These are phyloP conservation scores for Aspergillus aculeatus DNA, from an alignment of 2,329 filamentous ascomycete genomes.

Conservation along the genomic window DNA sequence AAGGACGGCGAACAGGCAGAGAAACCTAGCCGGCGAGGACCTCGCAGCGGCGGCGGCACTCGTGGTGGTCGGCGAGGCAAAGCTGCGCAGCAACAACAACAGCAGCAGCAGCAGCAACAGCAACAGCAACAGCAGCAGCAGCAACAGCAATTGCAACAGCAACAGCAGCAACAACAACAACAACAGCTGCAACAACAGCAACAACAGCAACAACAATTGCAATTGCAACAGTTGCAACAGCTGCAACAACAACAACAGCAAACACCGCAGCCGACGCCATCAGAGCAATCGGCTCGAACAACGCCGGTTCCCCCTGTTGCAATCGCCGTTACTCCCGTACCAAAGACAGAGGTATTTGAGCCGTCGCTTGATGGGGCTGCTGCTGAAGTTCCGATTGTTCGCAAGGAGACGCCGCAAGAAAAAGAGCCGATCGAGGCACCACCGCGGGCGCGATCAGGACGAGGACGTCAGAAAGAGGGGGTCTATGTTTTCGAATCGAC, in stretches of 20 bases:
- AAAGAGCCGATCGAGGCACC: conserved; percentile 24
- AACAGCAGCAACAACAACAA: conserved; percentile 22
- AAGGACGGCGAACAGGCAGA: conserved; percentile 39
- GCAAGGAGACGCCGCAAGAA: conserved; percentile 29
- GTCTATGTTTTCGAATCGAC: conserved; percentile 38
- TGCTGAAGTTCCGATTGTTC: conserved; percentile 18
- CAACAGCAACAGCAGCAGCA: conserved; percentile 17
- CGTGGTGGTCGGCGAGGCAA: conserved; percentile 38
- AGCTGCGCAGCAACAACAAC: conserved; percentile 30
- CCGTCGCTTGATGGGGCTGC: conserved; percentile 17
- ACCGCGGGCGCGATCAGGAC: conserved; percentile 28
- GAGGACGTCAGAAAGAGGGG: conserved; percentile 34
- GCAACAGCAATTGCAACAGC: conserved; percentile 19
- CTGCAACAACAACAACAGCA: conserved; percentile 15
- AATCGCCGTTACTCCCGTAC: conserved; percentile 23
- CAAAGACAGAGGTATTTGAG: conserved; percentile 29
- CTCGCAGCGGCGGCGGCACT: conserved; percentile 31
- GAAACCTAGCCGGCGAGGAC: conserved; percentile 37
- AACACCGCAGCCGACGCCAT: conserved; percentile 14
- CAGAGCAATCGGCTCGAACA: conserved; percentile 11
- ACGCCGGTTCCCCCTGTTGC: conserved; percentile 6
- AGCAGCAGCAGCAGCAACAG: conserved; percentile 18
- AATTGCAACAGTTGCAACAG: conserved; percentile 20
- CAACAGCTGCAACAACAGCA: conserved; percentile 20
- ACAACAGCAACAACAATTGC: conserved; percentile 14